phyloP scores from a whole-genome alignment of 305 asterid genomes.

The Striga hermonthica region DNA sequence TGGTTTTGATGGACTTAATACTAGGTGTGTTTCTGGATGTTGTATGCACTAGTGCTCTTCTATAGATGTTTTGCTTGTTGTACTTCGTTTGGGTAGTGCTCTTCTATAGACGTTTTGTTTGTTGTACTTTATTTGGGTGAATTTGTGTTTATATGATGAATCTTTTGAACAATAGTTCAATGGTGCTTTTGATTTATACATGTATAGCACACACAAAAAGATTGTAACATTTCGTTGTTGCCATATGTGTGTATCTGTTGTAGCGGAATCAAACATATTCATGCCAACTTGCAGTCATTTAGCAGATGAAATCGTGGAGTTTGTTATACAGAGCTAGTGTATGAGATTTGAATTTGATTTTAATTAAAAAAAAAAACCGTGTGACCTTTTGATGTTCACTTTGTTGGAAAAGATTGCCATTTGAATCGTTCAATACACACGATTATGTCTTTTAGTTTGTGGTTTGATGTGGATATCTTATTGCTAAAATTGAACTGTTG shows the following conservation, averaged over 20 bases:
- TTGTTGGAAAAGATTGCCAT: neutral
- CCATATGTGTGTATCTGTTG: too few species aligned
- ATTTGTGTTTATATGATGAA: neutral
- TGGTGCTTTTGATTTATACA: slow-evolving; percentile 4
- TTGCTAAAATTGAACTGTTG: neutral
- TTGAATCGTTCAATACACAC: neutral
- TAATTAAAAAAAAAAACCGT: too few species aligned
- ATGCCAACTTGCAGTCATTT: too few species aligned
- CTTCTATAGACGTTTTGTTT: neutral
- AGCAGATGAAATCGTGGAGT: too few species aligned
- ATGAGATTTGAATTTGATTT: neutral
- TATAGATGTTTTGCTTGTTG: slow-evolving; percentile 2
- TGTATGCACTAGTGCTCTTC: neutral
- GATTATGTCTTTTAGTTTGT: neutral
- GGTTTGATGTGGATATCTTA: neutral
- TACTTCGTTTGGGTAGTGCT: neutral
- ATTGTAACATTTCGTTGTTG: neutral
- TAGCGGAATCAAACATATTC: too few species aligned
- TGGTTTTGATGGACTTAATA: neutral
- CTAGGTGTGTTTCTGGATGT: neutral
- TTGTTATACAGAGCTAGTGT: too few species aligned
- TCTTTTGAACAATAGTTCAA: neutral
- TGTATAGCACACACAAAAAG: neutral
- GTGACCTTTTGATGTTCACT: neutral
- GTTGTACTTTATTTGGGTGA: neutral